phyloP scores from a whole-genome alignment of 495 filamentous ascomycete species.

The Parmelia sp. region DNA sequence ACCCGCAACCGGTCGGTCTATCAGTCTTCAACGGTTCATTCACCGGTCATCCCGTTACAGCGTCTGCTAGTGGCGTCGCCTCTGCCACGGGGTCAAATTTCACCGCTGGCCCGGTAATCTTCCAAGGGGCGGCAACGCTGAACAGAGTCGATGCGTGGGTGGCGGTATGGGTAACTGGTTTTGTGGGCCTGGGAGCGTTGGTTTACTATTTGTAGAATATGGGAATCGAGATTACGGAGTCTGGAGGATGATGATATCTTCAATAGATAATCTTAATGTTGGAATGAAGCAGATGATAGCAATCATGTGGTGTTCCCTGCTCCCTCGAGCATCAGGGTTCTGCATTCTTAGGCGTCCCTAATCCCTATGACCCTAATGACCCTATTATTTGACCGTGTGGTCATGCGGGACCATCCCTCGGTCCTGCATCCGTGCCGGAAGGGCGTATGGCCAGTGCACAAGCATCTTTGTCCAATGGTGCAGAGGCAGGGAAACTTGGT shows the following conservation, averaged over 20 bases:
- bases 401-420: not conserved
- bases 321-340: too few relatives aligned
- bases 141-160: slow-evolving; percentile 16
- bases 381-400: not conserved
- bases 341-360: too few relatives aligned
- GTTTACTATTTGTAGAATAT: slow-evolving; percentile 19
- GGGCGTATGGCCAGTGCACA: not conserved
- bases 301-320: not conserved
- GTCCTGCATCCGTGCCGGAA: slow-evolving; percentile 2
- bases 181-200: slow-evolving; percentile 19
- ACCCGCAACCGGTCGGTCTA: slow-evolving; percentile 19
- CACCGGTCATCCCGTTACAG: not conserved
- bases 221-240: not conserved
- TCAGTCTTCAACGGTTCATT: slow-evolving; percentile 17
- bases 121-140: slow-evolving; percentile 13
- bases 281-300: not conserved
- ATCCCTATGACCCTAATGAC: not conserved
- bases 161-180: slow-evolving; percentile 15
- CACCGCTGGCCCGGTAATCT: slow-evolving; percentile 4
- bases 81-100: not conserved
- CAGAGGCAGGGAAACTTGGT: too few relatives aligned
- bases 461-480: not conserved
- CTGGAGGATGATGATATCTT: not conserved
- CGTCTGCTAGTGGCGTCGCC: not conserved
- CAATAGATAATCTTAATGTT: slow-evolving; percentile 3